Evolutionary conservation across 2,329 filamentous ascomycete species (phyloP), one percentile per base, ranked within the genome.

Genomic region (Clonostachys rosea): DNA sequence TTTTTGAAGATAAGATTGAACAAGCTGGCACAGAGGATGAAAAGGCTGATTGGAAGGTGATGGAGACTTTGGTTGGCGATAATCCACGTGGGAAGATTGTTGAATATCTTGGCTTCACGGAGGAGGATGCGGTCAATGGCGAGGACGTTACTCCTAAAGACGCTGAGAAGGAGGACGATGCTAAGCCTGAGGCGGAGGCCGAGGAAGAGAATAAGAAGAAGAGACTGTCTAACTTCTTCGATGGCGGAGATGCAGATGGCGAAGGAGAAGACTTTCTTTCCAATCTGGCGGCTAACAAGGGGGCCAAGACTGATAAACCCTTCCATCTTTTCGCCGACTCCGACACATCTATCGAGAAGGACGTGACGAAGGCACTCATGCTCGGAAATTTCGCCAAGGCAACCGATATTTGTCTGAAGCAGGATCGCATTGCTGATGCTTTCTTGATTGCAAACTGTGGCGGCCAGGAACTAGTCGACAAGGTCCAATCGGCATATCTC

Each of bases 401-500:
- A 16, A 85, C 95, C 49, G 88, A 95, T 48, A 82, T 96, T 45
- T 96, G 91, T 57, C 71, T 99, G 14, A 84, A 89, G 59, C 90
- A 96, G 65, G 84, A 95, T 54, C 84, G 91, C 46, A 84, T 97
- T 63, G 94, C 94, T 0, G 94, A 99, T 69, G 94, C 94, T 37
- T 96, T 99, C 69, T 90, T 99, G 74, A 92, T 99, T 62, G 94
- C 95, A 42, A 96, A 97, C 59, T 97, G 91, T 59, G 91, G 94
- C 49, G 94, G 92, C 43, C 90, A 95, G 63, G 87, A 91, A 54
- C 87, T 95, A 50, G 86, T 97, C 40, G 90, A 96, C 59, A 96
- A 95, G 72, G 92, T 92, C 6, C 94, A 97, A 67, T 79, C 87
- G 50, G 84, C 91, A 12, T 99, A 99, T 63, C 83, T 99, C 53